Conservation (phyloP, 768 basidiomycete species). For the Boletus bicolor region DNA sequence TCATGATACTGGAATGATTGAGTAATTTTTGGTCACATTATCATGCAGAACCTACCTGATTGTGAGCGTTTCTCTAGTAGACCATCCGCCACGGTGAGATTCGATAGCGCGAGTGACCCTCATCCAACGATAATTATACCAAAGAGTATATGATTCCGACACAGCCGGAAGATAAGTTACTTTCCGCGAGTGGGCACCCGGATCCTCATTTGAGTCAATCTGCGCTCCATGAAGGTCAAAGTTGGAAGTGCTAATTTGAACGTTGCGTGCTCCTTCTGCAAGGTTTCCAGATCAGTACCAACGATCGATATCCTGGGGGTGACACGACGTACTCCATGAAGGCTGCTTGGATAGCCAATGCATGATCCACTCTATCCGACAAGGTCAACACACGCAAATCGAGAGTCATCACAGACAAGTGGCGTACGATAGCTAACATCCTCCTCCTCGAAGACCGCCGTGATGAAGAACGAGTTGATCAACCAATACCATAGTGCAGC, state of each 20-base stretch:
- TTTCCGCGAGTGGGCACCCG: slow-evolving; percentile 23
- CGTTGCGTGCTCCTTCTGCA: slow-evolving; percentile 42
- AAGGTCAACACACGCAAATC: neutral
- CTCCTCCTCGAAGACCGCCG: slow-evolving; percentile 55
- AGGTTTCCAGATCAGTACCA: neutral
- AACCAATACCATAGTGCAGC: slow-evolving; percentile 41
- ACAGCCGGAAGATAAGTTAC: slow-evolving; percentile 34
- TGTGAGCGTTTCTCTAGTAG: slow-evolving; percentile 19
- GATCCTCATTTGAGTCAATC: slow-evolving; percentile 22
- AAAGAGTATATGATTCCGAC: slow-evolving; percentile 34
- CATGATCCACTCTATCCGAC: slow-evolving; percentile 61
- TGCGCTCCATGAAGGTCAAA: slow-evolving; percentile 32
- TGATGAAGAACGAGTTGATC: slow-evolving; percentile 57
- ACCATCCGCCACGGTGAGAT: slow-evolving; percentile 17
- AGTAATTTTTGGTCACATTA: neutral
- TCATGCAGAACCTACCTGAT: slow-evolving; percentile 17
- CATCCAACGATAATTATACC: slow-evolving; percentile 35
- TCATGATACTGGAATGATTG: slow-evolving; percentile 43
- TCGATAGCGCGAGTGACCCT: slow-evolving; percentile 22
- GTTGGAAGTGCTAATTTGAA: slow-evolving; percentile 47
- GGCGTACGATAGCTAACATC: slow-evolving; percentile 56
- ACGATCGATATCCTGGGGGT: neutral
- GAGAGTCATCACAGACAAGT: neutral
- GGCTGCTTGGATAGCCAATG: slow-evolving; percentile 63
- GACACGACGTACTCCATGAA: slow-evolving; percentile 47